Evolutionary conservation across 257 asterid species (phyloP).

Genomic region (Dorcoceras hygrometricum): DNA sequence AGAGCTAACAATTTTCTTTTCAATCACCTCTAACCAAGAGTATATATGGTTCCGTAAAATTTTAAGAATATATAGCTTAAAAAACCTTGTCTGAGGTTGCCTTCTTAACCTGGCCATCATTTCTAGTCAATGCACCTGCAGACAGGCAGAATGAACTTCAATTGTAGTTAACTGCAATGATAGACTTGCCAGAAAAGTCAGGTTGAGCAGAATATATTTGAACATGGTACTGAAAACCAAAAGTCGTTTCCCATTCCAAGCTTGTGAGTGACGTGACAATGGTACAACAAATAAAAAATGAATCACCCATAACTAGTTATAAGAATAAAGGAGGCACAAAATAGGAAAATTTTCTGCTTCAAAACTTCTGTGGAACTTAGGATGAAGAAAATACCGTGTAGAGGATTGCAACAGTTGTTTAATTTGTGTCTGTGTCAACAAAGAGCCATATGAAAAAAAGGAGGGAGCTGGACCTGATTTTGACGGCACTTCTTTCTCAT

Average conservation of each 20-base stretch:
- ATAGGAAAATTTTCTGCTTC: slow-evolving; percentile 1
- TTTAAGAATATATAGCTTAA: slow-evolving; percentile 8
- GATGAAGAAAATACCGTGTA: slow-evolving; percentile 3
- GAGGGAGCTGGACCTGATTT: slow-evolving; percentile 40
- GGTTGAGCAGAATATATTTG: not conserved
- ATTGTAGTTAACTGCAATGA: slow-evolving; percentile 22
- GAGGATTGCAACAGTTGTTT: not conserved
- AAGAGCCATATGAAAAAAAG: slow-evolving; percentile 17
- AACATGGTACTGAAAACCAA: slow-evolving; percentile 4
- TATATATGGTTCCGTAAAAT: slow-evolving; percentile 7
- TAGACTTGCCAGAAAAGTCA: not conserved
- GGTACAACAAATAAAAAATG: not conserved
- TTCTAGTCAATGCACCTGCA: slow-evolving; percentile 42
- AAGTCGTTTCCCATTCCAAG: not conserved
- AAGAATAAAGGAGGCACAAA: not conserved
- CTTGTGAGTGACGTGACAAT: not conserved
- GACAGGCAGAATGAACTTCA: slow-evolving; percentile 29
- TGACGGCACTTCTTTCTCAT: slow-evolving; percentile 45
- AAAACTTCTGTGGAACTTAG: slow-evolving; percentile 3
- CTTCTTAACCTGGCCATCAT: slow-evolving; percentile 27
- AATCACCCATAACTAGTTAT: not conserved
- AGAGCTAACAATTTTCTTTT: slow-evolving; percentile 19
- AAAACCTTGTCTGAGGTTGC: slow-evolving; percentile 53
- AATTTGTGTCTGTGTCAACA: not conserved
- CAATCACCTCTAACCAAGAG: not conserved